Conservation (phyloP, 306 rosid genomes). For the Erythrophleum fordii region DNA sequence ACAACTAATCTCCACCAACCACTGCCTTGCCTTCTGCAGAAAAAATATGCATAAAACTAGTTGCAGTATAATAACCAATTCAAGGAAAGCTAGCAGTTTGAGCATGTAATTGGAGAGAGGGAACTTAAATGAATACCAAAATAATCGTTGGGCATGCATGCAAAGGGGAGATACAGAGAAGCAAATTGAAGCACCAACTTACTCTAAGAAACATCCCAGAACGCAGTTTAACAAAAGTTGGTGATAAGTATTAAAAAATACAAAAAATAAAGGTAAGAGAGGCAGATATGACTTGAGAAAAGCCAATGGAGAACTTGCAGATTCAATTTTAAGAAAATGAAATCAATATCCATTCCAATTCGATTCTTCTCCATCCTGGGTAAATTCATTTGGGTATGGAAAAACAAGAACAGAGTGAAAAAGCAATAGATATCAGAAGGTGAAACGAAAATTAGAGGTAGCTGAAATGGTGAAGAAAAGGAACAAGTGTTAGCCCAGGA, state of each 20-base stretch:
- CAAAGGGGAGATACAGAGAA: not conserved
- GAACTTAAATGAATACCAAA: not conserved
- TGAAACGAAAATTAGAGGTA: not conserved
- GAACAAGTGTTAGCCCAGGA: not conserved
- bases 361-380: not conserved
- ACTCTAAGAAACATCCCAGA: not conserved
- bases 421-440: not conserved
- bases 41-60: constrained; percentile 29
- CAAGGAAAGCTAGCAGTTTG: constrained; percentile 5
- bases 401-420: not conserved
- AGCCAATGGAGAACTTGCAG: constrained; percentile 16
- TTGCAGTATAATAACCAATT: constrained; percentile 6
- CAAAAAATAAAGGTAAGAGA: not conserved
- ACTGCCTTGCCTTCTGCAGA: constrained; percentile 39
- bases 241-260: not conserved
- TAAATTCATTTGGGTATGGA: not conserved
- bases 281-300: not conserved
- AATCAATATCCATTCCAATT: not conserved
- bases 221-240: not conserved
- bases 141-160: not conserved
- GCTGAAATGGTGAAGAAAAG: not conserved
- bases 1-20: not conserved
- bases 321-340: constrained; percentile 12
- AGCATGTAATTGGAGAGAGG: not conserved
- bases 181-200: constrained; percentile 1